Percentiles rank a stretch among this genome's conserved stretches.
phyloP scores from a whole-genome alignment of 179 eudicot genomes.

The Carnegiea gigantea region DNA sequence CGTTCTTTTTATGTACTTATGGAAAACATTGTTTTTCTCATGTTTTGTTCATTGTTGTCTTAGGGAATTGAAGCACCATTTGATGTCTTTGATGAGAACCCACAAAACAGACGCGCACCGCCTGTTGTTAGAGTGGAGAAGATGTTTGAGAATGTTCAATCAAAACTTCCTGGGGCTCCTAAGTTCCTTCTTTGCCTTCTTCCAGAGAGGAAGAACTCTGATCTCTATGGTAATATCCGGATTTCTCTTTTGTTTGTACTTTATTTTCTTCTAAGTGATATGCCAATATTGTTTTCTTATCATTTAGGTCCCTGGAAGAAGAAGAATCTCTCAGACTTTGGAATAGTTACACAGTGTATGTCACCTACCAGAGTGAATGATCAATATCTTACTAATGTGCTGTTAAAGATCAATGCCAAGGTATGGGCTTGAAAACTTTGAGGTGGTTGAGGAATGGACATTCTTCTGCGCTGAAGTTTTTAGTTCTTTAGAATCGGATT shows the following conservation, averaged over 20 bases:
- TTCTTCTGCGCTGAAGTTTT: neutral
- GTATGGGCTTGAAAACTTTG: constrained; percentile 23
- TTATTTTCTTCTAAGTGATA: neutral
- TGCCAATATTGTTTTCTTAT: neutral
- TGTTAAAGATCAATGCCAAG: constrained; percentile 84
- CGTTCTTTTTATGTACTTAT: too few relatives aligned
- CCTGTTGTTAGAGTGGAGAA: constrained; percentile 75
- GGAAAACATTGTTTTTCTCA: neutral
- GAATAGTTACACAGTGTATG: constrained; percentile 77
- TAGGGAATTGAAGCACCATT: constrained; percentile 62
- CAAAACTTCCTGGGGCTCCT: constrained; percentile 83
- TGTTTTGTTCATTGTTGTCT: neutral
- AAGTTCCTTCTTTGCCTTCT: constrained; percentile 73
- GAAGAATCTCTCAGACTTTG: constrained; percentile 60
- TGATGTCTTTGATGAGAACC: constrained; percentile 66
- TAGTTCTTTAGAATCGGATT: too few relatives aligned
- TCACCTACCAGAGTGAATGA: constrained; percentile 75
- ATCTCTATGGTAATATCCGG: constrained; percentile 51
- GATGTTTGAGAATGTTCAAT: constrained; percentile 62
- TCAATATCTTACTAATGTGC: constrained; percentile 62
- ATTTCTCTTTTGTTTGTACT: neutral
- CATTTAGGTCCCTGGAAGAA: constrained; percentile 76
- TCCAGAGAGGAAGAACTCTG: constrained; percentile 80
- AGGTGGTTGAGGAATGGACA: too few relatives aligned
- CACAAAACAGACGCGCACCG: constrained; percentile 64